phyloP scores from a whole-genome alignment of 169 alveolate species.

The Theileria equi region DNA sequence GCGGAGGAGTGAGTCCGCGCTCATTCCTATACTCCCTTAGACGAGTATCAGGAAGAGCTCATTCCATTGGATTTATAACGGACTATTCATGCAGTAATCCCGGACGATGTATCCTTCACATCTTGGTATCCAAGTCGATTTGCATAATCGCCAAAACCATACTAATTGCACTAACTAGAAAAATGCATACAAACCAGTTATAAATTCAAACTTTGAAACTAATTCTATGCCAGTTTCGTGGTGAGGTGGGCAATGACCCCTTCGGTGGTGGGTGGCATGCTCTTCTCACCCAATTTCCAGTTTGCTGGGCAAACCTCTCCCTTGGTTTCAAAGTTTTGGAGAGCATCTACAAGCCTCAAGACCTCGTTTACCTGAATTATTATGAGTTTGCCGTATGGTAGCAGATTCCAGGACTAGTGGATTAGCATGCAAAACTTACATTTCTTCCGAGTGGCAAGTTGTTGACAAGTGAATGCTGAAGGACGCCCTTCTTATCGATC shows the following conservation, averaged over 20 bases:
- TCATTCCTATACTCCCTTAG: no score
- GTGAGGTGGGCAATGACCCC: conserved; percentile 79
- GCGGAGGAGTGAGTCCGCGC: no score
- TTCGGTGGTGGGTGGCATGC: conserved; percentile 93
- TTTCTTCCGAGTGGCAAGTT: conserved; percentile 99
- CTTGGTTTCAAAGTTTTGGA: conserved; percentile 91
- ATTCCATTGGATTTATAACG: no score
- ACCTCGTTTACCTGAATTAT: conserved; percentile 82
- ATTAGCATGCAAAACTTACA: conserved; percentile 53
- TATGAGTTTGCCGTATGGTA: not conserved
- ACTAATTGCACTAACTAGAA: no score
- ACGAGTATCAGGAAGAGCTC: no score
- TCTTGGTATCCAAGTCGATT: no score
- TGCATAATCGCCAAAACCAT: no score
- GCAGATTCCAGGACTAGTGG: not conserved
- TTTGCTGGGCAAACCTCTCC: conserved; percentile 99
- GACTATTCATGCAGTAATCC: no score
- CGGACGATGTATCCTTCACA: no score
- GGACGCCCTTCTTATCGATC: conserved; percentile 93
- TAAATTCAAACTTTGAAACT: not conserved
- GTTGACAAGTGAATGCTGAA: conserved; percentile 92
- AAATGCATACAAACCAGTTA: not conserved
- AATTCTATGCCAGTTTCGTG: conserved; percentile 28
- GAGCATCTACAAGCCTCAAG: conserved; percentile 93
- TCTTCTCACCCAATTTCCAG: conserved; percentile 95